Evolutionary conservation across 2,329 filamentous ascomycete genomes (phyloP), one percentile per base, ranked within the genome.

Genomic region (Colletotrichum spinosum): DNA sequence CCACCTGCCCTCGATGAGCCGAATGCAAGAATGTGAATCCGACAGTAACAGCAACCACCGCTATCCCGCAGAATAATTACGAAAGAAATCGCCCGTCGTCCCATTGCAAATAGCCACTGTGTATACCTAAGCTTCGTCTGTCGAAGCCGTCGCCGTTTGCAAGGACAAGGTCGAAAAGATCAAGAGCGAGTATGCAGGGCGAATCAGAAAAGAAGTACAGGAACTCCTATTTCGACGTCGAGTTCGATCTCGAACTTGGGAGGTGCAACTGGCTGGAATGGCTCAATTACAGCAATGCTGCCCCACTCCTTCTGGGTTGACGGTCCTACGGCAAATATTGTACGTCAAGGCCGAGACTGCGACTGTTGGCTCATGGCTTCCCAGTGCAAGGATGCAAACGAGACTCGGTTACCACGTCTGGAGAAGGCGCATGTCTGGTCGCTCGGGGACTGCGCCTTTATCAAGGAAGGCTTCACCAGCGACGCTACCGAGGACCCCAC

Each of bases 281-380:
- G 41, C 79, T 83, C 17, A 72, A 74, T 70, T 80, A 83, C 70
- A 49, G 60, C 46, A 71, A 68, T 6, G 70, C 66, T 7, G 55
- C 25, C 25, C 25, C 25, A 2, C 25, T 25, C 25, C 25, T 96
- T 97, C 75, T 96, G 88, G 73, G 88, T 93, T 67, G 91, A 94
- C 69, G 91, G 91, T 0, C 89, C 92, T 2, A 90, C 88, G 8
- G 90, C 91, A 15, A 90, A 90, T 68, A 92, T 97, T 76, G 90
- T 97, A 17, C 86, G 90, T 38, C 93, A 96, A 75, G 93, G 93
- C 2, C 84, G 86, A 8, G 88, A 90, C 68, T 93, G 93, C 2
- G 92, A 97, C 73, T 97, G 93, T 75, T 97, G 93, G 92, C 87
- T 96, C 62, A 88, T 97, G 80, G 90, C 93, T 77, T 90, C 90